Percentiles rank a stretch among this genome's conserved stretches.
Evolutionary conservation across 2,329 filamentous ascomycete genomes (phyloP).

Genomic region (Raffaelea ambrosiae): DNA sequence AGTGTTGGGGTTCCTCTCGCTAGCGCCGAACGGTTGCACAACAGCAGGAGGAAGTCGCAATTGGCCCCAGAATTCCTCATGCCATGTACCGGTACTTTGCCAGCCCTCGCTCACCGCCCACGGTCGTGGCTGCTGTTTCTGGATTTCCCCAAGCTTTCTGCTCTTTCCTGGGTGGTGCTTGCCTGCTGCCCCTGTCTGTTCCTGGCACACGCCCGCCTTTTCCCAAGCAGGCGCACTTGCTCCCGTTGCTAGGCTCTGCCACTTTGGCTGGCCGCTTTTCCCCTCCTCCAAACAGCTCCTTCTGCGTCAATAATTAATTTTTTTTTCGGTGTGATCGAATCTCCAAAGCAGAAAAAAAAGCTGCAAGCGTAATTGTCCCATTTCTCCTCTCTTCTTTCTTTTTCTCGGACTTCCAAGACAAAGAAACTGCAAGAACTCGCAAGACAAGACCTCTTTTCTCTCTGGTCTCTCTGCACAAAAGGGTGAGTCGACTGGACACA

Average conservation of each 20-base stretch:
- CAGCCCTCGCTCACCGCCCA: conserved; percentile 15
- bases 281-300: conserved; percentile 5
- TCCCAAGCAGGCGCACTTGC: conserved; percentile 13
- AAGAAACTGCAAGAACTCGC: background rate
- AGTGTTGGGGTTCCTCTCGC: too few relatives aligned
- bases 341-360: conserved; percentile 3
- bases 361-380: conserved; percentile 9
- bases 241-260: background rate
- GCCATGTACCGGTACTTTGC: conserved; percentile 20
- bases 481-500: background rate
- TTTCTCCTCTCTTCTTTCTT: conserved; percentile 4
- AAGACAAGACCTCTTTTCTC: background rate
- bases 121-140: conserved; percentile 11
- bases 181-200: too few relatives aligned
- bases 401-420: conserved; percentile 1
- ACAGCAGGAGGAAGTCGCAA: background rate
- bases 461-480: background rate
- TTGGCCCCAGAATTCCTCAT: background rate
- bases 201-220: too few relatives aligned
- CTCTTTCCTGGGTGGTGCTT: conserved; percentile 1
- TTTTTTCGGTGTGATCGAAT: background rate
- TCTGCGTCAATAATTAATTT: conserved; percentile 11
- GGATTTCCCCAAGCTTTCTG: conserved; percentile 21
- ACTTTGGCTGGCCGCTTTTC: background rate
- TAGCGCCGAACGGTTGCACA: background rate